Evolutionary conservation across 2,329 filamentous ascomycete genomes (phyloP).

Genomic region (Orbilia brochopaga): DNA sequence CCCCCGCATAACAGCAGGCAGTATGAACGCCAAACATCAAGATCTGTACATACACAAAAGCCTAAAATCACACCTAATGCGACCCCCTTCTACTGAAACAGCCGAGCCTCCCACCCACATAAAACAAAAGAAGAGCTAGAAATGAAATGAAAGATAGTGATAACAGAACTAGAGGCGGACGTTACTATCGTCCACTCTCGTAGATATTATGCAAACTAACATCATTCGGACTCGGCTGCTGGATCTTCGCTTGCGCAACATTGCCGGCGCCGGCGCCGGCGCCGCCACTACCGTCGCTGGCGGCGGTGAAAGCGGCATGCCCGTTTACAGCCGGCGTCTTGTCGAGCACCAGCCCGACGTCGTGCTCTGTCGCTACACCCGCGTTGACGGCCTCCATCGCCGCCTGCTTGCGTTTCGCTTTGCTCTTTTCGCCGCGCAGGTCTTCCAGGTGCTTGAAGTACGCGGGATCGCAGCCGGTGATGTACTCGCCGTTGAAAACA

Average conservation of each 20-base stretch:
- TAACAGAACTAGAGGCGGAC: constrained; percentile 15
- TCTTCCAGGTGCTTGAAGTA: constrained; percentile 83
- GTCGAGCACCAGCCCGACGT: constrained; percentile 66
- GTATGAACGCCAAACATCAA: too few relatives aligned
- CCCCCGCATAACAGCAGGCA: too few relatives aligned
- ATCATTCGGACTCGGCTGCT: constrained; percentile 48
- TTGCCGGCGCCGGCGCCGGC: background rate
- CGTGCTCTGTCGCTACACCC: constrained; percentile 67
- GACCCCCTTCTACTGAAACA: too few relatives aligned
- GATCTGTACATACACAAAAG: too few relatives aligned
- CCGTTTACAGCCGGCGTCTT: constrained; percentile 67
- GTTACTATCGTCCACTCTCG: constrained; percentile 45
- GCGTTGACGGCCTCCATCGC: constrained; percentile 70
- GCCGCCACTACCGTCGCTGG: constrained; percentile 10
- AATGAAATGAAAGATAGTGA: constrained; percentile 1
- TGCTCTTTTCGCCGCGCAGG: constrained; percentile 72
- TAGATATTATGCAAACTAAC: constrained; percentile 50
- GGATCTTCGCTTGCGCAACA: constrained; percentile 19
- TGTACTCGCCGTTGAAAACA: constrained; percentile 87
- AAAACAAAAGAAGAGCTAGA: too few relatives aligned
- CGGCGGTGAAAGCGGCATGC: background rate
- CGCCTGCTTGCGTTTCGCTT: constrained; percentile 70
- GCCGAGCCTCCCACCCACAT: too few relatives aligned
- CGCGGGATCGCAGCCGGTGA: constrained; percentile 76
- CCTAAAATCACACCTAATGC: too few relatives aligned